Percentiles rank a stretch among this genome's conserved stretches.
phyloP scores from a whole-genome alignment of 371 early-diverging fungal genomes.

The Mucor lusitanicus region DNA sequence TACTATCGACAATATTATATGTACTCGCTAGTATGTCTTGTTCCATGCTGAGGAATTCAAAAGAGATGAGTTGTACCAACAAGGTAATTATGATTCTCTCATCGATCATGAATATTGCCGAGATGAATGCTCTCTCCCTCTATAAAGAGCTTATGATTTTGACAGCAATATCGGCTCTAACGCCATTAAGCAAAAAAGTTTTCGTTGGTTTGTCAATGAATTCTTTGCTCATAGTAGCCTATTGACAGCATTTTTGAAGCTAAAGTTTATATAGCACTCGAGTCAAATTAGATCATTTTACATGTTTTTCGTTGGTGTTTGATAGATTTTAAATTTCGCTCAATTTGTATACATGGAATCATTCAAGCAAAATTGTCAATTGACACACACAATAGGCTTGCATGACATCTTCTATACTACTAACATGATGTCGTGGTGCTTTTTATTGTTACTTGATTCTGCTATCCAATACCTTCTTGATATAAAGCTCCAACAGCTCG shows the following conservation, averaged over 20 bases:
- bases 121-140: neutral
- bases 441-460: neutral
- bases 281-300: neutral
- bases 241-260: neutral
- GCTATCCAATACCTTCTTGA: constrained; percentile 7
- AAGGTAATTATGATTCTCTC: neutral
- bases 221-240: neutral
- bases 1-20: neutral
- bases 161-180: neutral
- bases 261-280: neutral
- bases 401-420: neutral
- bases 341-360: neutral
- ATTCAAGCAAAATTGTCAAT: no score
- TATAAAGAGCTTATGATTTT: neutral
- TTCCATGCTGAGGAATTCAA: no score
- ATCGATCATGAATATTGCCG: neutral
- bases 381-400: neutral
- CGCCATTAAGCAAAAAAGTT: neutral
- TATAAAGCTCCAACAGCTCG: constrained; percentile 34
- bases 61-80: no score
- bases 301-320: neutral
- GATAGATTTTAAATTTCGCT: neutral
- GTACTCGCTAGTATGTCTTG: no score
- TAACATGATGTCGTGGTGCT: neutral
- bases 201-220: neutral